phyloP scores from a whole-genome alignment of 2,329 filamentous ascomycete species.

The Fusarium irregulare region DNA sequence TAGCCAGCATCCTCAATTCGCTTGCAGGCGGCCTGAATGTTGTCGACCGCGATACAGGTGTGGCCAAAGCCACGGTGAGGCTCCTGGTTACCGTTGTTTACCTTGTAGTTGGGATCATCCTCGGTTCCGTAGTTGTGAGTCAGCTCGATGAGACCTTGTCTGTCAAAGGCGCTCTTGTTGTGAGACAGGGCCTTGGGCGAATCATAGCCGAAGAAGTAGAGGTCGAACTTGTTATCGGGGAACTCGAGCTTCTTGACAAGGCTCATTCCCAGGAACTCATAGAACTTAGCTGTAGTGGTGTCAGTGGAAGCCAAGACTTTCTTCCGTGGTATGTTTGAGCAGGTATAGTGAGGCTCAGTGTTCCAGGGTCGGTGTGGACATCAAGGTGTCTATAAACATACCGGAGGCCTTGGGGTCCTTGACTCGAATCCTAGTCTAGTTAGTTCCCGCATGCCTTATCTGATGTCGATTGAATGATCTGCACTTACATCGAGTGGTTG shows the following conservation, averaged over 20 bases:
- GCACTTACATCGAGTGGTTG: constrained; percentile 86
- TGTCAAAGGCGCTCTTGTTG: constrained; percentile 79
- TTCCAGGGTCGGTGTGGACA: constrained; percentile 15
- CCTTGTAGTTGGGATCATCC: constrained; percentile 79
- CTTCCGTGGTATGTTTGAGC: not conserved
- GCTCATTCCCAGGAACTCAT: constrained; percentile 90
- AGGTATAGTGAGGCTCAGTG: not conserved
- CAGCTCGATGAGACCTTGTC: constrained; percentile 90
- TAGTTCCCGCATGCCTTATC: constrained; percentile 21
- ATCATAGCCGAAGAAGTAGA: constrained; percentile 96
- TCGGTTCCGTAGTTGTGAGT: constrained; percentile 90
- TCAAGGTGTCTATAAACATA: constrained; percentile 53
- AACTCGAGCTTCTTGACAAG: constrained; percentile 83
- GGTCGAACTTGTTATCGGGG: constrained; percentile 90
- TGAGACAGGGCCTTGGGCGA: constrained; percentile 77
- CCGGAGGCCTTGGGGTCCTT: constrained; percentile 89
- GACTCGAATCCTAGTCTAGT: constrained; percentile 79
- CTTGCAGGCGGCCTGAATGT: constrained; percentile 89
- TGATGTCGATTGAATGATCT: not conserved
- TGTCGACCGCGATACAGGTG: constrained; percentile 83
- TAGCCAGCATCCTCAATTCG: constrained; percentile 91
- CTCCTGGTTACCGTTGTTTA: constrained; percentile 92
- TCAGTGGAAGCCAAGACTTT: constrained; percentile 4
- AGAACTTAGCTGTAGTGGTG: constrained; percentile 79
- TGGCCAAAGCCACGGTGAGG: constrained; percentile 88